A percentile compares a stretch with the other conserved stretches of the same genome.
These are phyloP conservation scores for Yamadazyma triangularis DNA, from an alignment of 1,139 yeast genomes.

Conservation along the genomic window DNA sequence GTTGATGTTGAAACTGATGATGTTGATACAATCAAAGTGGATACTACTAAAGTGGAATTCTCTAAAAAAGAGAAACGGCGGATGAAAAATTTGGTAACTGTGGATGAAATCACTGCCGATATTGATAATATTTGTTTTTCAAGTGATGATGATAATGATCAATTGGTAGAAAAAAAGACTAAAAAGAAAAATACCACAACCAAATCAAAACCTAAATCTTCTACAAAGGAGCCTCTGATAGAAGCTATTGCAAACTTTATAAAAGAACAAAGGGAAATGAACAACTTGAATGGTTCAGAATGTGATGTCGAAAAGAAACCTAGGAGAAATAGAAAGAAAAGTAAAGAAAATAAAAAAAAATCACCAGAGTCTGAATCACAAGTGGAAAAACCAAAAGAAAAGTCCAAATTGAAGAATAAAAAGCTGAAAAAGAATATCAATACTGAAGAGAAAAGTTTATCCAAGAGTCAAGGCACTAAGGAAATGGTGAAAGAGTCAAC, in stretches of 20 bases:
- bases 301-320: not conserved
- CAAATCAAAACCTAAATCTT: too few relatives aligned
- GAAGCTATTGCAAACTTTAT: too few relatives aligned
- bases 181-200: too few relatives aligned
- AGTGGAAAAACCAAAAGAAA: too few relatives aligned
- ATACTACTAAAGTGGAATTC: not conserved
- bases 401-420: constrained; percentile 1
- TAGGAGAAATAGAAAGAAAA: too few relatives aligned
- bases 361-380: too few relatives aligned
- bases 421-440: constrained; percentile 2
- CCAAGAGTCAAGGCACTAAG: too few relatives aligned
- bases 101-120: constrained; percentile 13
- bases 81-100: constrained; percentile 3
- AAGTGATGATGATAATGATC: constrained; percentile 20
- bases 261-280: not conserved
- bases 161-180: too few relatives aligned
- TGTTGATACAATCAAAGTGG: not conserved
- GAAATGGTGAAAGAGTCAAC: too few relatives aligned
- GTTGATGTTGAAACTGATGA: not conserved
- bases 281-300: not conserved
- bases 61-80: constrained; percentile 1
- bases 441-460: constrained; percentile 1
- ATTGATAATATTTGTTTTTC: constrained; percentile 20
- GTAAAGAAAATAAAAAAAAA: too few relatives aligned
- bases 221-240: too few relatives aligned